A percentile compares a stretch with the other conserved stretches of the same genome.
phyloP scores from a whole-genome alignment of 139 green algal genomes.

The Tetratostichococcus sp. region DNA sequence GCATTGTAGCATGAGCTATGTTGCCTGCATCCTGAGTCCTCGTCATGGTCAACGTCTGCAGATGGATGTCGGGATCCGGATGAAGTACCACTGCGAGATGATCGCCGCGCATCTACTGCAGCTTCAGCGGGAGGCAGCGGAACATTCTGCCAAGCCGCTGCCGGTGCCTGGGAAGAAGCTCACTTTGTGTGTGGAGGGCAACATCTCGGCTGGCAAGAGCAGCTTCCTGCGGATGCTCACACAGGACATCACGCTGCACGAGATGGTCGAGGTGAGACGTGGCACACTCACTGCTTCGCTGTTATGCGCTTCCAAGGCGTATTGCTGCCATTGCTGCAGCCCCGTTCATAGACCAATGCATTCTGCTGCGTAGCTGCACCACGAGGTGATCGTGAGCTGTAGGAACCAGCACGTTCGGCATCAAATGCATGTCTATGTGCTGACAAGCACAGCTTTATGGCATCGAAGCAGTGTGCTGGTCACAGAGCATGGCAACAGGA shows the following conservation, averaged over 20 bases:
- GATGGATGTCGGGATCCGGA: conserved; percentile 40
- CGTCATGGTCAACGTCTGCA: no score
- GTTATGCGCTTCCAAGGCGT: neutral
- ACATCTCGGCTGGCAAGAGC: conserved; percentile 93
- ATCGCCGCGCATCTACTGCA: conserved; percentile 34
- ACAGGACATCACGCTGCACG: conserved; percentile 28
- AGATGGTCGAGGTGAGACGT: conserved; percentile 44
- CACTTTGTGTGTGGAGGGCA: conserved; percentile 94
- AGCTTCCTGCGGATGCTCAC: conserved; percentile 80
- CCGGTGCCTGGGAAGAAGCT: conserved; percentile 32
- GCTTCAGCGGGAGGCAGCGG: neutral
- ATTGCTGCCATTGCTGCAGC: neutral
- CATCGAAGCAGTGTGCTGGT: no score
- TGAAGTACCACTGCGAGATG: conserved; percentile 21
- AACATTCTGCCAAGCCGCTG: neutral
- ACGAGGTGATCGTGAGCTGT: no score
- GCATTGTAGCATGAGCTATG: no score
- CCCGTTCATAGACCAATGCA: neutral
- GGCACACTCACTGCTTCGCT: no score
- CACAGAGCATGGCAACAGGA: no score
- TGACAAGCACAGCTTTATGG: no score
- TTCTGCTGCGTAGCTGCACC: no score
- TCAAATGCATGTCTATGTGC: no score
- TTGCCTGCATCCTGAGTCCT: no score
- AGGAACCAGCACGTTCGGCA: no score